Evolutionary conservation across 75 land plant species (phyloP).

Genomic region (Pinus taeda): DNA sequence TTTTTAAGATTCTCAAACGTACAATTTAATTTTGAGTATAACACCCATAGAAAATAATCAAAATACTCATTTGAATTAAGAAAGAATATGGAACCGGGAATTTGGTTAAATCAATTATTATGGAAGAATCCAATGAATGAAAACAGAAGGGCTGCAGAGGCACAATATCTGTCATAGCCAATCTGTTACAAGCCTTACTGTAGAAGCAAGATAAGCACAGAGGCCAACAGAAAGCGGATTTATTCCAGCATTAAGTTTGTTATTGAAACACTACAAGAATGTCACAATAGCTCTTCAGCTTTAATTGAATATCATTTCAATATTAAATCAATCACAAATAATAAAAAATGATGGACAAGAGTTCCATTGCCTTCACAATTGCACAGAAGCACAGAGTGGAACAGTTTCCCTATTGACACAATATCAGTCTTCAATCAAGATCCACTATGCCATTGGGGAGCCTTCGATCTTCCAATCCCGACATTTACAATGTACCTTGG

Average conservation of each 20-base stretch:
- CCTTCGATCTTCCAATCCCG: slow-evolving; percentile 50
- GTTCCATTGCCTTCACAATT: background rate
- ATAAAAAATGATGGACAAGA: background rate
- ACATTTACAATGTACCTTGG: slow-evolving; percentile 76
- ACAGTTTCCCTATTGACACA: background rate
- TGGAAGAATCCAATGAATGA: too few relatives aligned
- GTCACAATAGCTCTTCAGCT: background rate
- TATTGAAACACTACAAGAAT: background rate
- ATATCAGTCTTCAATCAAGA: background rate
- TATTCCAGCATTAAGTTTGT: background rate
- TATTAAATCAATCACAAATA: background rate
- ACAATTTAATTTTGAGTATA: too few relatives aligned
- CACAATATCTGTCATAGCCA: too few relatives aligned
- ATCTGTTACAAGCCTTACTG: too few relatives aligned
- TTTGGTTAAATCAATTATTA: too few relatives aligned
- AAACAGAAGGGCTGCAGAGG: too few relatives aligned
- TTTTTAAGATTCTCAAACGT: too few relatives aligned
- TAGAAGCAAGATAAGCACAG: too few relatives aligned
- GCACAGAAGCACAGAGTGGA: background rate
- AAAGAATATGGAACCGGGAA: too few relatives aligned
- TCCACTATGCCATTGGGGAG: background rate
- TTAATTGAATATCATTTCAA: background rate
- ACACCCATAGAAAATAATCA: too few relatives aligned
- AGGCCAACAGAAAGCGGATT: too few relatives aligned
- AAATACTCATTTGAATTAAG: too few relatives aligned